Conservation (phyloP, 148 eudicot species). For the Suaeda aralocaspica region DNA sequence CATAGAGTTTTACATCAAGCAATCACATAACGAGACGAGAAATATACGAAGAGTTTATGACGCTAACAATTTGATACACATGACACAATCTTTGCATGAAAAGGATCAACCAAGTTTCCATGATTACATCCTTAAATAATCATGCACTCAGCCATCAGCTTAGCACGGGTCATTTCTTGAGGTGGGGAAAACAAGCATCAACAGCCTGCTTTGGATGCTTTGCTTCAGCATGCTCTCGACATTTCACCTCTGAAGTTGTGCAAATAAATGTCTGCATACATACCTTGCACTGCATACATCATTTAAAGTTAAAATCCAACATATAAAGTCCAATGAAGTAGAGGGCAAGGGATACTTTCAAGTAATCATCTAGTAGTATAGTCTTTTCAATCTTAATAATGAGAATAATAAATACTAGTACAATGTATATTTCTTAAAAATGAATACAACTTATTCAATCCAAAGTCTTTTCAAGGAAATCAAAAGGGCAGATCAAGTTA, state of each 20-base stretch:
- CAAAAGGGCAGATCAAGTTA: slow-evolving; percentile 8
- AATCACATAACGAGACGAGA: not conserved
- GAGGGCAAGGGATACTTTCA: not conserved
- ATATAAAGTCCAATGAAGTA: not conserved
- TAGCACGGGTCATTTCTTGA: slow-evolving; percentile 47
- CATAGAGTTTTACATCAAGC: slow-evolving; percentile 5
- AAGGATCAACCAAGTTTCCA: not conserved
- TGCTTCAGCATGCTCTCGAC: slow-evolving; percentile 92
- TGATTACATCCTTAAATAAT: slow-evolving; percentile 5
- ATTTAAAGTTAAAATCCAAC: slow-evolving; percentile 6
- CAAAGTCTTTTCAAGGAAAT: not conserved
- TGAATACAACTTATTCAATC: not conserved
- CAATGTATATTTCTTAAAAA: not conserved
- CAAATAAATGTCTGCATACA: slow-evolving; percentile 97
- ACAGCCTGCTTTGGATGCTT: slow-evolving; percentile 78
- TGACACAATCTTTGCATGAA: not conserved
- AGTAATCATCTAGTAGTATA: no score
- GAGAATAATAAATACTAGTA: not conserved
- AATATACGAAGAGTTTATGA: slow-evolving; percentile 6
- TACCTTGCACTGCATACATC: slow-evolving; percentile 81
- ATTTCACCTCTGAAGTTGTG: slow-evolving; percentile 90
- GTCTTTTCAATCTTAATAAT: slow-evolving; percentile 1
- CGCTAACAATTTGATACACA: not conserved
- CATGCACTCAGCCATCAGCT: not conserved
- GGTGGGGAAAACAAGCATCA: slow-evolving; percentile 70